A percentile compares a stretch with the other conserved stretches of the same genome.
Conservation (phyloP, 768 basidiomycete species). For the Lactifluus piperatus region DNA sequence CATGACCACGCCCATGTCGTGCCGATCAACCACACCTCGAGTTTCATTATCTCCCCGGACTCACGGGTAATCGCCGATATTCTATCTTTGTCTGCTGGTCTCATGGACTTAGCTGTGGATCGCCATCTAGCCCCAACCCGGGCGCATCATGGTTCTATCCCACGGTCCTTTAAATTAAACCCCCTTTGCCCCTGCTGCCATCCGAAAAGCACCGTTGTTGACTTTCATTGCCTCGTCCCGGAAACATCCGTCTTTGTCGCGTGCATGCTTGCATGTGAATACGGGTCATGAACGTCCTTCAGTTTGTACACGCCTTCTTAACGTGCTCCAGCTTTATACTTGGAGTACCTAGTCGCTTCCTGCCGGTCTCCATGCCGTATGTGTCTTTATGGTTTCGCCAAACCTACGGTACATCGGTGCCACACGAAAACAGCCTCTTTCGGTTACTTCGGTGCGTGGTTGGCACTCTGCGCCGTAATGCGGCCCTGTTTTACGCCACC, state of each 20-base stretch:
- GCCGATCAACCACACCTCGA: too few relatives aligned
- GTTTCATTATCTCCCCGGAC: too few relatives aligned
- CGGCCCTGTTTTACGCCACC: not conserved
- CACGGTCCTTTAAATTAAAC: too few relatives aligned
- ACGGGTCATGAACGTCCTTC: not conserved
- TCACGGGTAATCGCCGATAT: too few relatives aligned
- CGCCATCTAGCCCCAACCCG: not conserved
- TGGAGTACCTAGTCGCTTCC: slow-evolving; percentile 1
- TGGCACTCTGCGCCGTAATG: not conserved
- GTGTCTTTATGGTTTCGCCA: not conserved
- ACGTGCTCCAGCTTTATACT: not conserved
- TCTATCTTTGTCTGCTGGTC: too few relatives aligned
- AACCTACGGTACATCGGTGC: not conserved
- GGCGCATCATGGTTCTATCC: too few relatives aligned
- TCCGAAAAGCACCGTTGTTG: too few relatives aligned
- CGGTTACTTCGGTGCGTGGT: not conserved
- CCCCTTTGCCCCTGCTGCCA: too few relatives aligned
- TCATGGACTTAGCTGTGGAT: slow-evolving; percentile 1
- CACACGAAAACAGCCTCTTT: not conserved
- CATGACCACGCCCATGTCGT: not conserved
- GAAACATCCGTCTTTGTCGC: not conserved
- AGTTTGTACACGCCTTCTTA: not conserved
- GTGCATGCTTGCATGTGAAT: not conserved
- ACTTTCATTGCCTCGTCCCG: not conserved
- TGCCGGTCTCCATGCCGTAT: not conserved